These are phyloP conservation scores for Phytophthora capsici DNA, from an alignment of 352 stramenopile species.

Conservation along the genomic window DNA sequence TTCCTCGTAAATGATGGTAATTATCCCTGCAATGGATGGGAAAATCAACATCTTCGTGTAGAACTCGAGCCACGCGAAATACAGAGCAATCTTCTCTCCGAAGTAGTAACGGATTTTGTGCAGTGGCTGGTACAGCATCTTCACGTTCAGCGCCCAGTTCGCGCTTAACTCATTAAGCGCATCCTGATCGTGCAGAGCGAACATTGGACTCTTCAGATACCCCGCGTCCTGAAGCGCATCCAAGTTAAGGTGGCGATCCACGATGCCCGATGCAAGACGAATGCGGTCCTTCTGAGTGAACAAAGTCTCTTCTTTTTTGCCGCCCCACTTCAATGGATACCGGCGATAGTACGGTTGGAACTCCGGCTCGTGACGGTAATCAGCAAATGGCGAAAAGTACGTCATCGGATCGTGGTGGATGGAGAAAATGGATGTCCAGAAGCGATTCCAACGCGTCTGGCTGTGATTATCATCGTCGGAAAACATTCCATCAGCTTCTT, in stretches of 20 bases:
- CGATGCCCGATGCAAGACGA: slow-evolving; percentile 61
- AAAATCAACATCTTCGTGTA: slow-evolving; percentile 92
- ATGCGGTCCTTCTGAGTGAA: slow-evolving; percentile 84
- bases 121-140: slow-evolving; percentile 78
- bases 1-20: slow-evolving; percentile 68
- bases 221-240: slow-evolving; percentile 56
- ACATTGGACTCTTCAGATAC: slow-evolving; percentile 68
- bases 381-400: slow-evolving; percentile 73
- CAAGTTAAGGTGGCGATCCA: slow-evolving; percentile 71
- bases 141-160: slow-evolving; percentile 68
- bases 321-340: slow-evolving; percentile 68
- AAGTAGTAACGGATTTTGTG: slow-evolving; percentile 90
- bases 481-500: slow-evolving; percentile 70
- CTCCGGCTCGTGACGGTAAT: slow-evolving; percentile 66
- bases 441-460: slow-evolving; percentile 42
- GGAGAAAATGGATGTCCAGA: slow-evolving; percentile 59
- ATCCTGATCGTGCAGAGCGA: slow-evolving; percentile 85
- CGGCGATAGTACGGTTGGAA: slow-evolving; percentile 80
- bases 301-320: slow-evolving; percentile 63
- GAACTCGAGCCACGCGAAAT: slow-evolving; percentile 92
- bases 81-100: slow-evolving; percentile 88
- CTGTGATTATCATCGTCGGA: slow-evolving; percentile 41
- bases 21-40: slow-evolving; percentile 73
- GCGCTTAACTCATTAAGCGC: slow-evolving; percentile 64
- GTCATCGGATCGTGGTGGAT: slow-evolving; percentile 71